Evolutionary conservation across 106 monocot species (phyloP), one percentile per base, ranked within the genome.

Genomic region (Dactylorhiza incarnata): DNA sequence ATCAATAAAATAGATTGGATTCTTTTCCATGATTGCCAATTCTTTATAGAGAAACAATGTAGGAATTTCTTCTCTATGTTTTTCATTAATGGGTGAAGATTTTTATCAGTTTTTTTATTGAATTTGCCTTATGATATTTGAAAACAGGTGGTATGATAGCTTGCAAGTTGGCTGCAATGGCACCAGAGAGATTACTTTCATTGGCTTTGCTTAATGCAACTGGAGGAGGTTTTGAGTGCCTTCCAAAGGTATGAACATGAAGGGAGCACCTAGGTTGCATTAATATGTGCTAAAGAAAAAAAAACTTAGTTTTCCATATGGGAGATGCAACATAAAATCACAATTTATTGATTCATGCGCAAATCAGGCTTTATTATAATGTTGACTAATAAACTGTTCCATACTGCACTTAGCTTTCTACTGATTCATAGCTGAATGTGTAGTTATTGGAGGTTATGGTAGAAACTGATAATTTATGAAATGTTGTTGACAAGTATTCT

Each of bases 121-220:
- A 65, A 6, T 2, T 37, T 49, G 3, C 24, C 26, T 76, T 17
- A 67, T 66, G 12, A 49, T 50, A 0, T 73, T 25, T 71, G 45
- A 25, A 78, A 74, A 66, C 82, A 94, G 94, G 97, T n/a, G 83
- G 78, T 22, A 99, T 99, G 97, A 89, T 99, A 75, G 87, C 94
- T 69, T 99, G 91, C 80, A 99, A 99, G 66, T 81, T 99, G 81
- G 94, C 97, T 75, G 89, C 86, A 54, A 78, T 91, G 75, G 91
- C 91, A 12, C 89, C 97, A 17, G 86, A 89, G 8, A 87, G 97
- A 75, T 47, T 99, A 49, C 82, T 75, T 69, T 99, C 97, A 17
- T 74, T 99, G 77, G 97, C 91, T 37, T 81, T 99, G 87, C 91
- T 99, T 20, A 99, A 99, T 86, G 94, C 79, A 17, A 99, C 91